These are phyloP conservation scores for Cladosporium sp. DNA, from an alignment of 2,329 filamentous ascomycete genomes.

Conservation along the genomic window DNA sequence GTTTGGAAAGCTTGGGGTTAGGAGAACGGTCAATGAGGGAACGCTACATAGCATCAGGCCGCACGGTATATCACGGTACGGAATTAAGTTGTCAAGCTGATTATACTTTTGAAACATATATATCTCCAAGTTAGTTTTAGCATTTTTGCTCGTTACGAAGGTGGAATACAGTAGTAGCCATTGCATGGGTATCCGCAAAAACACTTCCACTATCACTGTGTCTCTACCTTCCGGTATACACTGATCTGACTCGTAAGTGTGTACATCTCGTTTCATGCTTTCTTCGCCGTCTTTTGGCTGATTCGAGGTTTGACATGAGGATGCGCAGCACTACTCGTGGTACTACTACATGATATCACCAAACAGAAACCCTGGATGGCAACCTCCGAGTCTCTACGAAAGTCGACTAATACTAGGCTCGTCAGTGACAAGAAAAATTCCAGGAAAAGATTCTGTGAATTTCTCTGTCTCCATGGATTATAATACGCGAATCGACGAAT, in stretches of 20 bases:
- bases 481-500: background rate
- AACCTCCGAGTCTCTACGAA: background rate
- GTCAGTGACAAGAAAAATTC: background rate
- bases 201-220: background rate
- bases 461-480: background rate
- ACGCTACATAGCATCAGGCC: background rate
- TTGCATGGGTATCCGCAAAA: background rate
- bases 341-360: background rate
- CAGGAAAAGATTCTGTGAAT: background rate
- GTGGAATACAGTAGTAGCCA: background rate
- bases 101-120: background rate
- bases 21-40: background rate
- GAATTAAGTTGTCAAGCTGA: background rate
- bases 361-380: background rate
- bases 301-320: background rate
- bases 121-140: background rate
- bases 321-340: background rate
- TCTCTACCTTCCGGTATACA: background rate
- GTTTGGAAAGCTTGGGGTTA: too few relatives aligned
- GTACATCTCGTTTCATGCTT: background rate
- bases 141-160: background rate
- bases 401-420: background rate
- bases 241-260: background rate
- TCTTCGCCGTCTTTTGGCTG: background rate
- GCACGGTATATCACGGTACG: background rate